phyloP scores from a whole-genome alignment of 1,284 basidiomycete genomes.

The Termitomyces sp. region DNA sequence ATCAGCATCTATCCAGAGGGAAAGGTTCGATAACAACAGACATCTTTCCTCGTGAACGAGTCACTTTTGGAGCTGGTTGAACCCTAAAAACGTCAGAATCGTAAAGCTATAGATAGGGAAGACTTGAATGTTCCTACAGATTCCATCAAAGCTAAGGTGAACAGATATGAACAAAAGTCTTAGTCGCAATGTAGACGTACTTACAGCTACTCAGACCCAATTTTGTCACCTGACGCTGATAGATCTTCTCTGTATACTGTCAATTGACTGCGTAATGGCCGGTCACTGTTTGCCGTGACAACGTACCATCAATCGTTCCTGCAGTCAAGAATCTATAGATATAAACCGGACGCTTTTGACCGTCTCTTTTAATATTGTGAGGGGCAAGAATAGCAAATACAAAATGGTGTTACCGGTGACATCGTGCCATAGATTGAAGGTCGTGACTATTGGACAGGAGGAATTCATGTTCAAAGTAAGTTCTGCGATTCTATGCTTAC shows the following conservation, averaged over 20 bases:
- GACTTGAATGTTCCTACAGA: constrained; percentile 35
- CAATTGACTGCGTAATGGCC: background rate
- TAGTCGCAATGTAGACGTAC: constrained; percentile 23
- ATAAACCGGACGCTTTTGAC: constrained; percentile 88
- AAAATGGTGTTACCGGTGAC: constrained; percentile 63
- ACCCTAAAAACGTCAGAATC: constrained; percentile 31
- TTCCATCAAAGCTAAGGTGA: constrained; percentile 56
- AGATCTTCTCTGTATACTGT: constrained; percentile 68
- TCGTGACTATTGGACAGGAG: constrained; percentile 58
- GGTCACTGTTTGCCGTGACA: background rate
- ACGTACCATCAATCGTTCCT: constrained; percentile 69
- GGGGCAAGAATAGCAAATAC: background rate
- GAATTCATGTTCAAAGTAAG: background rate
- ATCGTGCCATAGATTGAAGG: constrained; percentile 95
- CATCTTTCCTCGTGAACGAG: constrained; percentile 87
- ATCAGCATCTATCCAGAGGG: background rate
- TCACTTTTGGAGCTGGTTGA: constrained; percentile 62
- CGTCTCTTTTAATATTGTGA: constrained; percentile 58
- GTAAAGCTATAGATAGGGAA: constrained; percentile 14
- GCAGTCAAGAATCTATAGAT: constrained; percentile 91
- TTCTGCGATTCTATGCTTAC: constrained; percentile 32
- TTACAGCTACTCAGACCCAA: constrained; percentile 83
- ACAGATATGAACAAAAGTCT: constrained; percentile 13
- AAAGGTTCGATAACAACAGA: constrained; percentile 29
- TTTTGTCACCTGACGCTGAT: constrained; percentile 94